A percentile compares a stretch with the other conserved stretches of the same genome.
phyloP scores from a whole-genome alignment of 768 basidiomycete genomes.

The Trametes villosa region DNA sequence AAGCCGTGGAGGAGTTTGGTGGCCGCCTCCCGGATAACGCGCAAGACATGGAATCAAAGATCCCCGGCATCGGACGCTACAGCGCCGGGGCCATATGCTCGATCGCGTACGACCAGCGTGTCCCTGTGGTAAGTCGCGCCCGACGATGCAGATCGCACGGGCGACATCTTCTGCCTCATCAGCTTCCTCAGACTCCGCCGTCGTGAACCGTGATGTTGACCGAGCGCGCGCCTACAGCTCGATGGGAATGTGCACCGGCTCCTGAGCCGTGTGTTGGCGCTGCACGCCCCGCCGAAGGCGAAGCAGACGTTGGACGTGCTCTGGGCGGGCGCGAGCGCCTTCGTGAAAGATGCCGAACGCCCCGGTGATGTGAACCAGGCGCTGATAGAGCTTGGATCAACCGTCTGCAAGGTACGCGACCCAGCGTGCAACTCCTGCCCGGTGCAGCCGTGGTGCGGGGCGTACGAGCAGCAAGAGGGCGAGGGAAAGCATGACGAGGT shows the following conservation, averaged over 20 bases:
- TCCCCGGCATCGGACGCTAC: constrained; percentile 89
- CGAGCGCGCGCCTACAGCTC: constrained; percentile 50
- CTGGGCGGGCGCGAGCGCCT: constrained; percentile 76
- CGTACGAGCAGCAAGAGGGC: constrained; percentile 44
- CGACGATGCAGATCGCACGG: neutral
- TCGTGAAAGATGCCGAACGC: constrained; percentile 60
- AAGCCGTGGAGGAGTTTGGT: constrained; percentile 63
- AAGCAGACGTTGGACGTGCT: constrained; percentile 78
- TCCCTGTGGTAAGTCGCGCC: constrained; percentile 71
- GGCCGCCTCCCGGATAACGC: constrained; percentile 83
- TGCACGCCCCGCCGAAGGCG: constrained; percentile 81
- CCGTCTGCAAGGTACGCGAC: constrained; percentile 85
- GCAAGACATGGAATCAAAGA: constrained; percentile 76
- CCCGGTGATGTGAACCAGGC: constrained; percentile 92
- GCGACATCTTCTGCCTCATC: neutral
- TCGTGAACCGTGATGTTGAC: constrained; percentile 5
- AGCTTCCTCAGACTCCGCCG: constrained; percentile 13
- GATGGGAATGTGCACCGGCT: constrained; percentile 91
- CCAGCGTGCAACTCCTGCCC: constrained; percentile 80
- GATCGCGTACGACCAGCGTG: constrained; percentile 85
- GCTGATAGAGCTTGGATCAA: constrained; percentile 93
- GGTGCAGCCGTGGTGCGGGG: constrained; percentile 67
- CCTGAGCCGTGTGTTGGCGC: constrained; percentile 79
- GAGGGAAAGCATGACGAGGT: constrained; percentile 16
- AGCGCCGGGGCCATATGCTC: constrained; percentile 85